phyloP scores from a whole-genome alignment of 176 grass and related monocot species.

The Thalia dealbata region DNA sequence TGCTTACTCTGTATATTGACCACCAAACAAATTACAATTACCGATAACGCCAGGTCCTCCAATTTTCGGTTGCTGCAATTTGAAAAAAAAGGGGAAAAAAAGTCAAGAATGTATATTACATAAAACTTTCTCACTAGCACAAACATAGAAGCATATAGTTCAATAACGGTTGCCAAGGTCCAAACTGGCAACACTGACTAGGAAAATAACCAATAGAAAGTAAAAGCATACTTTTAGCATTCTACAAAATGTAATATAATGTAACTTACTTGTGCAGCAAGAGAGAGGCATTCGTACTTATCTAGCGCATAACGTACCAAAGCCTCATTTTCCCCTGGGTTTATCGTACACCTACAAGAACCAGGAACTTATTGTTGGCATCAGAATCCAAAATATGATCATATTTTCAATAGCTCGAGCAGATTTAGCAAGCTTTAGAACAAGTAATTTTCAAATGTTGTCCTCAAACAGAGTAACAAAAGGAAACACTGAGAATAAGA shows the following conservation, averaged over 20 bases:
- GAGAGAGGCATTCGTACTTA: slow-evolving; percentile 66
- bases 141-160: background rate
- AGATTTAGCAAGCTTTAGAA: background rate
- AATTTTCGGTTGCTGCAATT: slow-evolving; percentile 68
- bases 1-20: slow-evolving; percentile 72
- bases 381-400: background rate
- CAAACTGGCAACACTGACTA: background rate
- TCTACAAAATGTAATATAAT: background rate
- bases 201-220: background rate
- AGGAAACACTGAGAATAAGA: slow-evolving; percentile 21
- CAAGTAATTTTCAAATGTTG: background rate
- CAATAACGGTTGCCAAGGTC: background rate
- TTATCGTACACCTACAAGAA: slow-evolving; percentile 86
- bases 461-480: background rate
- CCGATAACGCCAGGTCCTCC: slow-evolving; percentile 85
- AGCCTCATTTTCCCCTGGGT: slow-evolving; percentile 88
- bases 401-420: background rate
- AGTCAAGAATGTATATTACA: background rate
- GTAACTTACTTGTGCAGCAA: slow-evolving; percentile 54
- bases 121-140: background rate
- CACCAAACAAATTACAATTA: slow-evolving; percentile 29
- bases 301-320: slow-evolving; percentile 92
- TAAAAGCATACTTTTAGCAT: background rate
- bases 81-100: background rate
- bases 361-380: background rate